Evolutionary conservation across 192 early-diverging fungal genomes (phyloP).

Genomic region (Backusella tarrabulga): DNA sequence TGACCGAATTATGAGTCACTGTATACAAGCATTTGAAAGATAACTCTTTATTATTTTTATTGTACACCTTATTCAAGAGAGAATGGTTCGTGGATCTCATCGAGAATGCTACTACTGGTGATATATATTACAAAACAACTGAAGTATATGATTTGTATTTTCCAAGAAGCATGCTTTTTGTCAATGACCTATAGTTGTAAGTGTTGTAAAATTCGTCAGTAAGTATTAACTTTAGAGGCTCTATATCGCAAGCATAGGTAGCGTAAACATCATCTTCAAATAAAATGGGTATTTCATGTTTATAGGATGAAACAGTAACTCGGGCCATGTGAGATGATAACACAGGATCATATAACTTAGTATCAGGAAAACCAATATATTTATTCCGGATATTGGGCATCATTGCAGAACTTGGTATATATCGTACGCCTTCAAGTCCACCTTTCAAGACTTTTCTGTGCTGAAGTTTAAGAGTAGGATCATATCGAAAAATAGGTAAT

Average conservation of each 20-base stretch:
- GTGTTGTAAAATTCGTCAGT: slow-evolving; percentile 74
- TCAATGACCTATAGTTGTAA: neutral
- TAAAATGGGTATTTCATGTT: slow-evolving; percentile 78
- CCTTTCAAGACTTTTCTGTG: no score
- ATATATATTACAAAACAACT: neutral
- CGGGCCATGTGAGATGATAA: slow-evolving; percentile 86
- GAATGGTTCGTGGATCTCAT: no score
- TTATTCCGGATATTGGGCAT: slow-evolving; percentile 95
- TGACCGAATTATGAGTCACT: no score
- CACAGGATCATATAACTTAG: slow-evolving; percentile 19
- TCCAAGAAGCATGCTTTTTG: neutral
- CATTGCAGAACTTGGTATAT: slow-evolving; percentile 73
- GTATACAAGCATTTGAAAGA: no score
- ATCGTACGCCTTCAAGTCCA: no score
- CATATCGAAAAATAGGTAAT: slow-evolving; percentile 92
- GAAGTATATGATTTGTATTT: neutral
- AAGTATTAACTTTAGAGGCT: slow-evolving; percentile 77
- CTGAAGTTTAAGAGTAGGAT: slow-evolving; percentile 93
- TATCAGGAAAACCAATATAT: slow-evolving; percentile 69
- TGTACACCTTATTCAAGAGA: no score
- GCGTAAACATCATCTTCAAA: slow-evolving; percentile 96
- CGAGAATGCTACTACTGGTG: no score
- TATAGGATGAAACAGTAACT: slow-evolving; percentile 82
- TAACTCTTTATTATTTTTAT: no score
- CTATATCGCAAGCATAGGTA: slow-evolving; percentile 91